Conservation (phyloP, 148 eudicot species). For the Silene uniflora region DNA sequence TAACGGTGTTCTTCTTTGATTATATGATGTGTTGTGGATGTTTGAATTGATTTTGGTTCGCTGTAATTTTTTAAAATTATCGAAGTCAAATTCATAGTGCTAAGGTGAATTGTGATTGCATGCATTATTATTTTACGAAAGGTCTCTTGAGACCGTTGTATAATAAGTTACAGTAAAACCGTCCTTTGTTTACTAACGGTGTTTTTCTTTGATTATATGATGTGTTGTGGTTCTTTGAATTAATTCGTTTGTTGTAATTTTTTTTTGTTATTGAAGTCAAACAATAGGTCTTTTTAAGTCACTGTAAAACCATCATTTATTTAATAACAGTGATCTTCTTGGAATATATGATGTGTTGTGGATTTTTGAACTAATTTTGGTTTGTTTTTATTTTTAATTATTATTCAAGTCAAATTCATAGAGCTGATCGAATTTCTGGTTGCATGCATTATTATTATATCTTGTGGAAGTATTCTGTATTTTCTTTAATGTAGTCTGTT, state of each 20-base stretch:
- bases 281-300: neutral
- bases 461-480: neutral
- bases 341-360: neutral
- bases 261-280: neutral
- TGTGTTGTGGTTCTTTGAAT: neutral
- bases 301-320: neutral
- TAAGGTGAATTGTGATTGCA: neutral
- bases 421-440: neutral
- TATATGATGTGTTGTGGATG: neutral
- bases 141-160: neutral
- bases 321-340: no score
- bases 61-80: neutral
- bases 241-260: neutral
- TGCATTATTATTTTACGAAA: neutral
- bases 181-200: no score
- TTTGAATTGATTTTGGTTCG: neutral
- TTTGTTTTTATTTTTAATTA: neutral
- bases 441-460: conserved; percentile 2
- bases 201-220: neutral
- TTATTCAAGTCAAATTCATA: neutral
- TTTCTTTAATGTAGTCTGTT: neutral
- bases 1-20: no score
- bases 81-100: neutral
- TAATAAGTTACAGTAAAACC: neutral
- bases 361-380: neutral